Conservation (phyloP, 2,329 filamentous ascomycete species). For the Teratosphaeria pseudoeucalypti region DNA sequence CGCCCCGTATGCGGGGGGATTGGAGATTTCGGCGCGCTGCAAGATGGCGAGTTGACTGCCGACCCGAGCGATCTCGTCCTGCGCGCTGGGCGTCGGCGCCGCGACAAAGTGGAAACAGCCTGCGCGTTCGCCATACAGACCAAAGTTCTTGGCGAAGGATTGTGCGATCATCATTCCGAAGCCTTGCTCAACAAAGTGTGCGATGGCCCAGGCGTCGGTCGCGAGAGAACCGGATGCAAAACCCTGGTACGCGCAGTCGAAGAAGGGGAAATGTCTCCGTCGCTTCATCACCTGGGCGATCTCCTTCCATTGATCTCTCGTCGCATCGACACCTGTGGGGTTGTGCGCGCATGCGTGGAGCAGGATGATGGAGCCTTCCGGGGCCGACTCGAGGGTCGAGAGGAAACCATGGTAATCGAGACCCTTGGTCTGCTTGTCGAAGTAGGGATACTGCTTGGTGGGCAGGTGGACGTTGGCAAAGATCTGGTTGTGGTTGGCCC, state of each 20-base stretch:
- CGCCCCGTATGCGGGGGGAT: slow-evolving; percentile 89
- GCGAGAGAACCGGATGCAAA: slow-evolving; percentile 86
- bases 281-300: slow-evolving; percentile 66
- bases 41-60: slow-evolving; percentile 85
- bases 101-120: slow-evolving; percentile 94
- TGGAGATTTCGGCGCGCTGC: slow-evolving; percentile 94
- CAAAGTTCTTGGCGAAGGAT: slow-evolving; percentile 50
- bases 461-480: slow-evolving; percentile 79
- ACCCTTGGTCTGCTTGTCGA: slow-evolving; percentile 75
- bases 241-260: slow-evolving; percentile 95
- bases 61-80: slow-evolving; percentile 52
- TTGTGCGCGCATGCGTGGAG: slow-evolving; percentile 97
- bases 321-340: slow-evolving; percentile 92
- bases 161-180: slow-evolving; percentile 52
- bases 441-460: slow-evolving; percentile 85
- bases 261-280: slow-evolving; percentile 91
- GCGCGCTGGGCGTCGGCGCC: slow-evolving; percentile 56
- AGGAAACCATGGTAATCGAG: slow-evolving; percentile 90
- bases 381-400: slow-evolving; percentile 56
- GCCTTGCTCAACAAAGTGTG: slow-evolving; percentile 87
- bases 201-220: slow-evolving; percentile 81
- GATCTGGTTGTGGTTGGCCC: slow-evolving; percentile 98
- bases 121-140: slow-evolving; percentile 90
- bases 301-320: slow-evolving; percentile 86
- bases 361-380: slow-evolving; percentile 73